Percentiles rank a stretch among this genome's conserved stretches.
Evolutionary conservation across 1,284 basidiomycete species (phyloP).

Genomic region (Exobasidium rhododendri): DNA sequence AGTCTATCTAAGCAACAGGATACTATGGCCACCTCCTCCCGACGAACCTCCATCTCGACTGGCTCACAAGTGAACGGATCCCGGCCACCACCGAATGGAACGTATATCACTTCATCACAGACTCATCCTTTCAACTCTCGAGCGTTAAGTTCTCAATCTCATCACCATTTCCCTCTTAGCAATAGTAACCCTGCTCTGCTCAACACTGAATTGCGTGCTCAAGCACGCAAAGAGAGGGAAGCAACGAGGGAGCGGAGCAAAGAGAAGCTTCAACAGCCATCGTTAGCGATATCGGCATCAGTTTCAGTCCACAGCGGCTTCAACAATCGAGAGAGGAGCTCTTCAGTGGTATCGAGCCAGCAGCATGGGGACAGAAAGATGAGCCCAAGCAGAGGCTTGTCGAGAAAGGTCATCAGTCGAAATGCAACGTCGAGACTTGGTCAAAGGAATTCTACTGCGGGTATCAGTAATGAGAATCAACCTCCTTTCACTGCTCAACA

Average conservation of each 20-base stretch:
- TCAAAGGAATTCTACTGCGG: neutral
- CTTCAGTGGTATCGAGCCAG: constrained; percentile 2
- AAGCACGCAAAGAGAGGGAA: constrained; percentile 15
- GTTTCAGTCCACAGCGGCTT: neutral
- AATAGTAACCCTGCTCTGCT: neutral
- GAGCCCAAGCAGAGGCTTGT: neutral
- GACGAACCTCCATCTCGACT: too few relatives aligned
- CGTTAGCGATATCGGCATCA: neutral
- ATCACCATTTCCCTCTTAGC: neutral
- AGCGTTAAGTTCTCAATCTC: neutral
- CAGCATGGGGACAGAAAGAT: neutral
- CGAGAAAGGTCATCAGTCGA: neutral
- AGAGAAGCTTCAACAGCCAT: neutral
- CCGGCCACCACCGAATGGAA: too few relatives aligned
- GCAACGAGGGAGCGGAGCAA: constrained; percentile 5
- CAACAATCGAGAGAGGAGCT: constrained; percentile 2
- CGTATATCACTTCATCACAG: too few relatives aligned
- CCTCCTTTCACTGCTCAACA: neutral
- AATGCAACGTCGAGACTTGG: neutral
- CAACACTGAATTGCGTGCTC: constrained; percentile 17
- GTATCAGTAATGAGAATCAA: neutral
- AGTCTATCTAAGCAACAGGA: too few relatives aligned
- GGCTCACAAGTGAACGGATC: too few relatives aligned
- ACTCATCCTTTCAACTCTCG: neutral
- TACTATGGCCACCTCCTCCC: too few relatives aligned